Evolutionary conservation across 108 stramenopile species (phyloP).

Genomic region (Nitzschia putrida): DNA sequence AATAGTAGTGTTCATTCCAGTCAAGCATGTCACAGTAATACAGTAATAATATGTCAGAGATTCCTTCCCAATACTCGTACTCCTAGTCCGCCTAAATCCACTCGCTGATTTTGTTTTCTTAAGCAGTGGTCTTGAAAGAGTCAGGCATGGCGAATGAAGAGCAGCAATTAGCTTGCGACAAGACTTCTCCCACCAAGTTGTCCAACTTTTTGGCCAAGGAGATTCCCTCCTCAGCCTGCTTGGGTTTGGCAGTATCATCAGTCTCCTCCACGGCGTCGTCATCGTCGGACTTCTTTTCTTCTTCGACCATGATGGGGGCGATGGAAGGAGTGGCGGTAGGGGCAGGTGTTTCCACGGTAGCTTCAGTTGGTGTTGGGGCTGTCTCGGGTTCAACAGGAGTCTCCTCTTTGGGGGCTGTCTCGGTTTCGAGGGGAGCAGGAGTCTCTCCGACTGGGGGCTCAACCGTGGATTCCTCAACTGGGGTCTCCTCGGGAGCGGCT

Average conservation of each 20-base stretch:
- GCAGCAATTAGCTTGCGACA: conserved; percentile 10
- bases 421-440: background rate
- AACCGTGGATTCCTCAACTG: background rate
- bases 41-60: too few relatives aligned
- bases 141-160: background rate
- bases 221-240: background rate
- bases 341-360: too few relatives aligned
- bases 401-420: too few relatives aligned
- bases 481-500: background rate
- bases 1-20: too few relatives aligned
- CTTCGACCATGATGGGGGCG: background rate
- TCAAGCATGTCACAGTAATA: too few relatives aligned
- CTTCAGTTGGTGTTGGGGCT: too few relatives aligned
- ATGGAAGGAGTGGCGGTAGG: too few relatives aligned
- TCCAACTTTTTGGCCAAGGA: conserved; percentile 2
- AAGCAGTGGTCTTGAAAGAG: too few relatives aligned
- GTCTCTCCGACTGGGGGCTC: background rate
- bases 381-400: too few relatives aligned
- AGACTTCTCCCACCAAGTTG: conserved; percentile 4
- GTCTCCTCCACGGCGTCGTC: background rate
- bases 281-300: conserved; percentile 11
- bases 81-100: too few relatives aligned
- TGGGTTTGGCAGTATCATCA: background rate
- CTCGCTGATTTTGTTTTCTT: too few relatives aligned
- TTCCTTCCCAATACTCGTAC: too few relatives aligned